These are phyloP conservation scores for Solanum virginianum DNA, from an alignment of 257 asterid species.

Conservation along the genomic window DNA sequence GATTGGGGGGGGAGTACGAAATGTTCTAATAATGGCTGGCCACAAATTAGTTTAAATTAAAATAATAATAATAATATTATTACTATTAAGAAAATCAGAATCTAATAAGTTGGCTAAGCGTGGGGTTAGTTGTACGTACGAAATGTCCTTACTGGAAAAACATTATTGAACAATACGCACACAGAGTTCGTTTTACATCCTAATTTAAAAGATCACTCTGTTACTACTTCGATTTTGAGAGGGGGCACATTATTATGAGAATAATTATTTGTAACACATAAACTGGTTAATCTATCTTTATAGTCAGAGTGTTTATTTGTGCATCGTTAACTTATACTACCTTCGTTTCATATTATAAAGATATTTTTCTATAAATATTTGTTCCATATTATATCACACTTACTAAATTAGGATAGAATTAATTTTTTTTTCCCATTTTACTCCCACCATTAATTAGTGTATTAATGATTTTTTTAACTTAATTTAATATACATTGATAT, in stretches of 20 bases:
- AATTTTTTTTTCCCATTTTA: no score
- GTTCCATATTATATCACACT: no score
- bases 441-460: no score
- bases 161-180: neutral
- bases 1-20: neutral
- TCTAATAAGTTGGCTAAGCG: neutral
- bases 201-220: neutral
- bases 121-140: neutral
- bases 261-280: neutral
- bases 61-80: neutral
- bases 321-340: no score
- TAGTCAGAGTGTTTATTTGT: neutral
- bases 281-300: neutral
- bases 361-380: no score
- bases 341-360: no score
- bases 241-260: neutral
- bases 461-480: no score
- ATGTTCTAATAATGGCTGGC: neutral
- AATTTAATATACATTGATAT: no score
- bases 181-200: neutral
- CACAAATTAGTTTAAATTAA: neutral
- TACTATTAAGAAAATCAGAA: neutral
- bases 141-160: neutral
- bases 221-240: neutral
- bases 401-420: no score